Evolutionary conservation across 2,329 filamentous ascomycete species (phyloP).

Genomic region (Arthrinium phaeospermum): DNA sequence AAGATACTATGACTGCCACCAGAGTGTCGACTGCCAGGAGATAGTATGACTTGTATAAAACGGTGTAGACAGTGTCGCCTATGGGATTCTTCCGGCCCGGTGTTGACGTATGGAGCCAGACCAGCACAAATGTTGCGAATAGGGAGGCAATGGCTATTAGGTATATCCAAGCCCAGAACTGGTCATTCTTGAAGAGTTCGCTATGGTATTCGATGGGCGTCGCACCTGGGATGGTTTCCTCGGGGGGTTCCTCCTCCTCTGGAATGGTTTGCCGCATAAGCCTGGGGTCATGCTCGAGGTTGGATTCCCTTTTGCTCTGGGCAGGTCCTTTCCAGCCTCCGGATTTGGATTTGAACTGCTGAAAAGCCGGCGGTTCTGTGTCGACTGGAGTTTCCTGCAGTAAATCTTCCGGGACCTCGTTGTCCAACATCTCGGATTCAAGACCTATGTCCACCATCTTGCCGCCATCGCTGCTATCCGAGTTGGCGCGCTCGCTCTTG

Average conservation of each 20-base stretch:
- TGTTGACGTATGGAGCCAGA: slow-evolving; percentile 85
- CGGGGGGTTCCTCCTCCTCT: slow-evolving; percentile 43
- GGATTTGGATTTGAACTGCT: slow-evolving; percentile 56
- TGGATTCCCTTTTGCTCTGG: slow-evolving; percentile 47
- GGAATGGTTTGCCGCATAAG: slow-evolving; percentile 46
- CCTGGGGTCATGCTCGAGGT: slow-evolving; percentile 56
- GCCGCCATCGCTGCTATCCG: slow-evolving; percentile 49
- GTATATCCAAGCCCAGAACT: slow-evolving; percentile 91
- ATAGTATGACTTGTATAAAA: slow-evolving; percentile 83
- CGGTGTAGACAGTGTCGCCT: slow-evolving; percentile 94
- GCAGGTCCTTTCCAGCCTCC: slow-evolving; percentile 44
- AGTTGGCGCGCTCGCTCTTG: slow-evolving; percentile 38
- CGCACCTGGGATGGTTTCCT: slow-evolving; percentile 45
- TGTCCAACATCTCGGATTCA: slow-evolving; percentile 67
- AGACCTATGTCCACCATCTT: slow-evolving; percentile 89
- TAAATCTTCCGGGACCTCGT: slow-evolving; percentile 66
- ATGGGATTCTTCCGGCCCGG: slow-evolving; percentile 72
- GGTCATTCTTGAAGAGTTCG: slow-evolving; percentile 81
- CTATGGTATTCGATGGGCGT: slow-evolving; percentile 63
- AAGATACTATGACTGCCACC: slow-evolving; percentile 84
- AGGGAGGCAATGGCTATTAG: slow-evolving; percentile 83
- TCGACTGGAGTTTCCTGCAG: slow-evolving; percentile 59
- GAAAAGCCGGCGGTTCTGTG: slow-evolving; percentile 65
- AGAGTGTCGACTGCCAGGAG: slow-evolving; percentile 90
- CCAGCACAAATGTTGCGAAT: slow-evolving; percentile 85